Base-by-base conservation (phyloP, 768 basidiomycete species). In the Boletus sp. region DNA sequence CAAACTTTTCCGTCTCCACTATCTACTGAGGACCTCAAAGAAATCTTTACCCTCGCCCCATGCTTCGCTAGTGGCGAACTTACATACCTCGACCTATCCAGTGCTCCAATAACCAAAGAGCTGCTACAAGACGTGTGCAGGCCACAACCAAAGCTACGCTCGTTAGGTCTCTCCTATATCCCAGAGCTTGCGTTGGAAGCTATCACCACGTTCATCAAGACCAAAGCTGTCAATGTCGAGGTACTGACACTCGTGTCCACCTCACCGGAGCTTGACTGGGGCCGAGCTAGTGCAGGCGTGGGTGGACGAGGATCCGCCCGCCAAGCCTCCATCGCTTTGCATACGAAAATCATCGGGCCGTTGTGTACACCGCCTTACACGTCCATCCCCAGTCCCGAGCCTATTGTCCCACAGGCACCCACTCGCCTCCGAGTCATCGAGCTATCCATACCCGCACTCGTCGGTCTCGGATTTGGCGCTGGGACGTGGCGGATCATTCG, bases 61-160 rank as follows among this genome's bases (percentile, higher is more conserved):
- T 92, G 90, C 65, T 90, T 99, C 76, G 71, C 75, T 11, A 82
- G 77, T 48, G 90, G 91, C 9, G 72, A 84, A 56, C 77, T 99
- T 40, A 80, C 85, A 11, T 97, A 95, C 72, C 82, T 99, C 60
- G 96, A 99, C 71, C 72, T 99, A 32, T 97, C 95, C 14, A 92
- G 89, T 59, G 77, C 89, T 6, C 89, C 89, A 0, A 62, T 98
- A 51, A 89, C 87, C 6, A 71, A 76, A 45, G 76, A 80, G 8
- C 72, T 87, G 7, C 71, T 87, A 7, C 60, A 65, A 15, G 75
- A 78, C 10, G 67, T 75, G 1, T 85, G 85, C 67, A 79, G 80
- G 17, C 73, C 84, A 7, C 92, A 92, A 70, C 85, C 84, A 3
- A 79, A 79, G 44, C 78, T 99, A 29, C 86, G 95, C 54, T 94